phyloP scores from a whole-genome alignment of 2,329 filamentous ascomycete genomes.

The Fusarium beomiforme region DNA sequence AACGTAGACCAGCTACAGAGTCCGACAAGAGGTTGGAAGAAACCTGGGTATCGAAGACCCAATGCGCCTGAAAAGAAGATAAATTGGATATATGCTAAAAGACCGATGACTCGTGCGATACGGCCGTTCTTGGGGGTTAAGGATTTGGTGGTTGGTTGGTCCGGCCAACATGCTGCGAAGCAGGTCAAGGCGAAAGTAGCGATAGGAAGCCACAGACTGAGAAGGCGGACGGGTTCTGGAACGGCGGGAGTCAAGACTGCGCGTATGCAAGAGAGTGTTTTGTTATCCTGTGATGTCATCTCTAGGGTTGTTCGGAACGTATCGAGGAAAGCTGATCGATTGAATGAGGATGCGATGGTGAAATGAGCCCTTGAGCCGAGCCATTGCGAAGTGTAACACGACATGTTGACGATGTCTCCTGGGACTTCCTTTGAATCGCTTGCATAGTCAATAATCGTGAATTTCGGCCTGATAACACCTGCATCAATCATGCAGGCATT shows the following conservation, averaged over 20 bases:
- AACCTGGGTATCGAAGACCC: conserved; percentile 77
- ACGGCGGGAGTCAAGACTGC: conserved; percentile 11
- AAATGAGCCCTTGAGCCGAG: conserved; percentile 1
- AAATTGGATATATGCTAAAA: conserved; percentile 80
- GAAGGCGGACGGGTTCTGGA: not conserved
- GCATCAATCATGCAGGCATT: conserved; percentile 2
- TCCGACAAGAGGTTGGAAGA: conserved; percentile 76
- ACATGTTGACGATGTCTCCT: conserved; percentile 12
- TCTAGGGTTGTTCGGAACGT: conserved; percentile 11
- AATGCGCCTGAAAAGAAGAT: conserved; percentile 75
- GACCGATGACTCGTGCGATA: conserved; percentile 53
- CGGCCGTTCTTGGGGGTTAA: not conserved
- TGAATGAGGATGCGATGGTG: not conserved
- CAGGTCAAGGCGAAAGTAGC: not conserved
- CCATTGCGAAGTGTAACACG: not conserved
- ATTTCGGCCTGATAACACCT: not conserved
- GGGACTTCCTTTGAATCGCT: not conserved
- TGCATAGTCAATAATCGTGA: not conserved
- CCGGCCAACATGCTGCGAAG: conserved; percentile 11
- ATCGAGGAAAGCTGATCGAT: conserved; percentile 16
- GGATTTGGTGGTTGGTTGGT: not conserved
- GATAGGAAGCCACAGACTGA: conserved; percentile 22
- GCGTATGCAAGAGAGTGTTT: not conserved
- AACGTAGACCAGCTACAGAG: conserved; percentile 74
- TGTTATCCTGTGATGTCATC: not conserved